Base-by-base conservation (phyloP, 352 stramenopile genomes). In the Globisporangium middletonii region DNA sequence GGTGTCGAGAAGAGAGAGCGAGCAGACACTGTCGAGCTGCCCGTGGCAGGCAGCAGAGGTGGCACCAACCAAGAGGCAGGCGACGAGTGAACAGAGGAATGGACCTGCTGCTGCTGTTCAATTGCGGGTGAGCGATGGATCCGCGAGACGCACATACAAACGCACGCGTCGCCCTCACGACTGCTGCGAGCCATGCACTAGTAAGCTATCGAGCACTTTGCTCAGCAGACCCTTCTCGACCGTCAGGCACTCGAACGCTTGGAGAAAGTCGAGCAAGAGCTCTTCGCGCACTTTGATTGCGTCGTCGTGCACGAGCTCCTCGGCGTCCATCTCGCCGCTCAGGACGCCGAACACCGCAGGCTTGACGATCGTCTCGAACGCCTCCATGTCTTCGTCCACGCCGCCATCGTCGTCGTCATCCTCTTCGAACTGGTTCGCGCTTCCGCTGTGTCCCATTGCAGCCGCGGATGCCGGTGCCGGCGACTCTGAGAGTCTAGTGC, bases 321-420 rank as follows among this genome's bases (percentile, higher is more conserved):
- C 55, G 18, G 51, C 49, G 52, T 79, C 68, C 18, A 85, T 35
- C 27, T 77, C 62, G 33, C 74, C 70, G 30, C 88, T 71, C 35
- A 90, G 43, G 7, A 92, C 75, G 15, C 91, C 81, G 44, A 88
- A 88, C 26, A 94, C 77, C 8, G 84, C 84, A 35, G 84, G 84
- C 51, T 94, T 92, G 52, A 94, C 71, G 35, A 90, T 75, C 23
- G 70, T 75, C 33, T 70, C 70, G 42, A 94, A 94, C 0, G 71
- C 67, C 5, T 79, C 69, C 19, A 86, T 73, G 52, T 88, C 76
- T 23, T 67, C 51, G 33, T 68, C 44, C 49, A 45, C 42, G 19
- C 28, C 19, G 18, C 37, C 28, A 4, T 53, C 72, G 37, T 75
- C 52, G 13, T 73, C 66, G 19, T 67, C 60, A 23, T 59, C 62